Conservation (phyloP, 169 alveolate species). For the Plasmodium reichenowi region DNA sequence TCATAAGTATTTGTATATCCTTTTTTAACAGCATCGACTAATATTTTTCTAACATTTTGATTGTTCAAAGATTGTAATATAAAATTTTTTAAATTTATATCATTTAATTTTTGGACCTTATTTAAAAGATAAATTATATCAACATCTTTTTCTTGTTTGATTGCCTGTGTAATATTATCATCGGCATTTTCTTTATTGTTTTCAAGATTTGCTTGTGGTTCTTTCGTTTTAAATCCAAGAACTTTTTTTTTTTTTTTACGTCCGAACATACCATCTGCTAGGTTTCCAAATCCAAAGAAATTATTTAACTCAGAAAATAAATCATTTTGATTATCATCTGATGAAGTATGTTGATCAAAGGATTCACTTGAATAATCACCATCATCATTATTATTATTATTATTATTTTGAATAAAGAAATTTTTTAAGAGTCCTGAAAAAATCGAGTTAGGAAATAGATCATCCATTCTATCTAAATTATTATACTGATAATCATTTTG, state of each 20-base stretch:
- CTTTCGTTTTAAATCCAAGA: constrained; percentile 65
- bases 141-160: constrained; percentile 70
- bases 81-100: constrained; percentile 61
- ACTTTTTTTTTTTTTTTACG: constrained; percentile 64
- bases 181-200: constrained; percentile 1
- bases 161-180: constrained; percentile 27
- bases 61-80: constrained; percentile 70
- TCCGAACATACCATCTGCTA: constrained; percentile 43
- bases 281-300: constrained; percentile 66
- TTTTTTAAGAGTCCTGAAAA: constrained; percentile 68
- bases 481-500: constrained; percentile 1
- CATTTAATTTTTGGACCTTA: constrained; percentile 69
- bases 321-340: constrained; percentile 19
- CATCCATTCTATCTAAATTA: constrained; percentile 28
- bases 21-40: constrained; percentile 71
- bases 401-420: constrained; percentile 30
- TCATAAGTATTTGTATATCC: constrained; percentile 65
- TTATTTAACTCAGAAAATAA: constrained; percentile 69
- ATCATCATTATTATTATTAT: constrained; percentile 3
- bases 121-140: constrained; percentile 52
- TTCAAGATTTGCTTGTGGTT: not conserved
- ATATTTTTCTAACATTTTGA: constrained; percentile 45
- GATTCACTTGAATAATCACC: not conserved
- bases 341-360: too few relatives aligned
- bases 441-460: constrained; percentile 58